A percentile compares a stretch with the other conserved stretches of the same genome.
Evolutionary conservation across 345 rosid species (phyloP).

Genomic region (Pseudoturritis turrita): DNA sequence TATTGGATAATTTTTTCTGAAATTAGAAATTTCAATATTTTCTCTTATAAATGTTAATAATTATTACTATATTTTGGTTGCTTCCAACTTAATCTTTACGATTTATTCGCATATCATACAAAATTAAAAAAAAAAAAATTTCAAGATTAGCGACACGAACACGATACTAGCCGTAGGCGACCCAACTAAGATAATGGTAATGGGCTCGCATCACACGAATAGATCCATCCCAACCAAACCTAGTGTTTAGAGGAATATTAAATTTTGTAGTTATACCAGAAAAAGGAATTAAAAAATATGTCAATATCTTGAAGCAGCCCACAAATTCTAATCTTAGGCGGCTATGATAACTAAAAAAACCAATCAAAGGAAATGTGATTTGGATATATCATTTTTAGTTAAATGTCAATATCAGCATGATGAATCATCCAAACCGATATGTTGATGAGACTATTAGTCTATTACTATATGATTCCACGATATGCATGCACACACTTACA

Average conservation of each 20-base stretch:
- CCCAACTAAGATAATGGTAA: conserved; percentile 11
- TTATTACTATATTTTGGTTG: not conserved
- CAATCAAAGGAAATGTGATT: conserved; percentile 13
- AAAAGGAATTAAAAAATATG: not conserved
- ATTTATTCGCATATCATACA: not conserved
- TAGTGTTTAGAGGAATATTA: not conserved
- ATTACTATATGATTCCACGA: not conserved
- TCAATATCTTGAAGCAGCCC: conserved; percentile 19
- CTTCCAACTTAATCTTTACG: not conserved
- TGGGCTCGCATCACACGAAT: conserved; percentile 3
- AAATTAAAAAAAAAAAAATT: not conserved
- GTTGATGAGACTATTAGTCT: conserved; percentile 10
- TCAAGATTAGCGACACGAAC: conserved; percentile 12
- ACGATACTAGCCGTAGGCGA: conserved; percentile 6
- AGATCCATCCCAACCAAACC: conserved; percentile 23
- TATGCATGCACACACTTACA: conserved; percentile 14
- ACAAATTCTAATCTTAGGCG: conserved; percentile 19
- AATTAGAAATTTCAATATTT: too few species aligned
- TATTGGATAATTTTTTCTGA: too few species aligned
- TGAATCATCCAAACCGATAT: conserved; percentile 21
- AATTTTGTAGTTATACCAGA: conserved; percentile 9
- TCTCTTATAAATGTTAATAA: too few species aligned
- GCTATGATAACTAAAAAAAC: conserved; percentile 2
- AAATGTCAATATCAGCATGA: conserved; percentile 25
- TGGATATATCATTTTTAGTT: conserved; percentile 13